These are phyloP conservation scores for Corymbia citriodora DNA, from an alignment of 441 rosid species.

Conservation along the genomic window DNA sequence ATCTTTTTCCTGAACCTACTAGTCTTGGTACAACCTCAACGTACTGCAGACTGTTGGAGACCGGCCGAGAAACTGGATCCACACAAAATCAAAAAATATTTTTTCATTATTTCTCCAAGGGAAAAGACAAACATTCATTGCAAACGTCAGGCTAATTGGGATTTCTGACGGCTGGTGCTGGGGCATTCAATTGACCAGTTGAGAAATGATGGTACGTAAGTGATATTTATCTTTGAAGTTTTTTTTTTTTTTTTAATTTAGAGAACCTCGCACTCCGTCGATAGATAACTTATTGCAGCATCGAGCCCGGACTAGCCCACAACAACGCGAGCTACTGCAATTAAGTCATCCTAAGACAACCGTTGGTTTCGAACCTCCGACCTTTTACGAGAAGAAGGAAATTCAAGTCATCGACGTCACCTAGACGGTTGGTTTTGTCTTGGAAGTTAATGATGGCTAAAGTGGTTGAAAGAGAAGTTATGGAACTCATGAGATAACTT, in stretches of 20 bases:
- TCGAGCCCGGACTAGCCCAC: no score
- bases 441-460: neutral
- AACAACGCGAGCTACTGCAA: no score
- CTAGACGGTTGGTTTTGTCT: no score
- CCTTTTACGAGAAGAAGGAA: no score
- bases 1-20: neutral
- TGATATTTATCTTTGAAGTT: fast-evolving
- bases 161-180: neutral
- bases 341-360: no score
- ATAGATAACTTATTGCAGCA: no score
- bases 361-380: no score
- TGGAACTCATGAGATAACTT: neutral
- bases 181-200: neutral
- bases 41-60: neutral
- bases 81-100: neutral
- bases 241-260: no score
- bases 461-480: neutral
- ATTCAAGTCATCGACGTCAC: no score
- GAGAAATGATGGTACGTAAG: neutral
- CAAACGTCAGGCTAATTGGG: no score
- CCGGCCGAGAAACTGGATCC: neutral
- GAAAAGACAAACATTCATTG: neutral
- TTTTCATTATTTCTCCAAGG: neutral
- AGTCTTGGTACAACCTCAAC: neutral
- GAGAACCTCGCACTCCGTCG: no score